Evolutionary conservation across 805 yeast genomes (phyloP), one percentile per base, ranked within the genome.

Genomic region (Sugiyamaella smithiae): DNA sequence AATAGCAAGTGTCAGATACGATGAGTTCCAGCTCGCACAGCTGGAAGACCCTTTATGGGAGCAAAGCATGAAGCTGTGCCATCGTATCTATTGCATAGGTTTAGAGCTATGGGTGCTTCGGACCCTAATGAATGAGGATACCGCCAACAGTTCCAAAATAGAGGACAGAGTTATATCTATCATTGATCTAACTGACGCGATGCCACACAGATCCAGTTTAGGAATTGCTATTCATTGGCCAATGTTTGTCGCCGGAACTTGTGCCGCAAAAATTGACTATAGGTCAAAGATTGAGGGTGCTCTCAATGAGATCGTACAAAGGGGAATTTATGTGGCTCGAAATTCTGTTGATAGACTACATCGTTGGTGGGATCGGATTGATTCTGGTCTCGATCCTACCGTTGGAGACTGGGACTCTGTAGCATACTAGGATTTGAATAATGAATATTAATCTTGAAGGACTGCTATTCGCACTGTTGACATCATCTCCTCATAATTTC

Each of bases 191-290:
- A 25, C 49, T 3, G 37, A 50, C 32, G 25, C 17, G 20, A 26
- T 45, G 37, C 54, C 57, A n/a, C 40, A 50, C 29, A 17, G 22
- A 22, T 45, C 43, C 25, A 40, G 46, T 9, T 47, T 53, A 20
- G 57, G 57, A 6, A 46, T 45, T 19, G 32, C 38, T n/a, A 46
- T 53, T 23, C 57, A 53, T 33, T 53, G 57, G 57, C 41, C 54
- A 6, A 28, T 46, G 28, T 51, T 53, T 37, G 40, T 48, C 46
- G 47, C 53, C 11, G 57, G 57, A 24, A 16, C 23, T 6, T 45
- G 52, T 36, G 42, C 51, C 16, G 33, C 48, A 8, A 24, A 37
- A 11, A 40, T 46, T 14, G 52, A 46, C 25, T 48, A 49, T 7
- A 37, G 52, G 17, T 17, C 50, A 2, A 31, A 42, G n/a, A 45